Evolutionary conservation across 306 rosid species (phyloP), one percentile per base, ranked within the genome.

Genomic region (Amphicarpaea edgeworthii): DNA sequence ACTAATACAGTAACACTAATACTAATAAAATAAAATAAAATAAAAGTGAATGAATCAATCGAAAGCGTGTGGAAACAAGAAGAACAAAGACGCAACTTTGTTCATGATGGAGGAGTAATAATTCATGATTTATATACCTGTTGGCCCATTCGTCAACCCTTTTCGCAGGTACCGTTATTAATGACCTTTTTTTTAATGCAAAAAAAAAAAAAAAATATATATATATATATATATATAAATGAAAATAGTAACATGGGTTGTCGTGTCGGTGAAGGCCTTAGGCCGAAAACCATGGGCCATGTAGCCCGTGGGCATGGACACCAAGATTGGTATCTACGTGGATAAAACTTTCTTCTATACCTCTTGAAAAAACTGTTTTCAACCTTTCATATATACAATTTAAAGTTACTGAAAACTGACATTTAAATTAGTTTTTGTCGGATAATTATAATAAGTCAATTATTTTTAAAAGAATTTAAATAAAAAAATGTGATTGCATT

Each of bases 101-200:
- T n/a, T 82, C n/a, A 66, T 66, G 66, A 62, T 73, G 70, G 70
- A 9, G 19, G 38, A 32, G 46, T 68, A 17, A 81, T 37, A 55
- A 81, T 63, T 75, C 68, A 75, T 59, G 21, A 58, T 40, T 68
- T 68, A 53, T 20, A 40, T 28, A 28, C 75, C 34, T 21, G 74
- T 69, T 70, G 61, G 81, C 41, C 66, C 42, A 58, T 76, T 75
- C 73, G 64, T 70, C 83, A 74, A 79, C 68, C 64, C 79, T 57
- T 70, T 74, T 75, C 77, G 41, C 64, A 47, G 76, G 74, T 78
- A 14, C 47, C 20, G 45, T 16, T 12, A 78, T 62, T 57, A 70
- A 75, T 63, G 53, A 62, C 9, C 6, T 14, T 2, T 7, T 43
- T 38, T 23, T 46, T 6, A 20, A 20, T 42, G 23, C 1, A 5